Base-by-base conservation (phyloP, 148 eudicot species). In the Oxyria digyna region DNA sequence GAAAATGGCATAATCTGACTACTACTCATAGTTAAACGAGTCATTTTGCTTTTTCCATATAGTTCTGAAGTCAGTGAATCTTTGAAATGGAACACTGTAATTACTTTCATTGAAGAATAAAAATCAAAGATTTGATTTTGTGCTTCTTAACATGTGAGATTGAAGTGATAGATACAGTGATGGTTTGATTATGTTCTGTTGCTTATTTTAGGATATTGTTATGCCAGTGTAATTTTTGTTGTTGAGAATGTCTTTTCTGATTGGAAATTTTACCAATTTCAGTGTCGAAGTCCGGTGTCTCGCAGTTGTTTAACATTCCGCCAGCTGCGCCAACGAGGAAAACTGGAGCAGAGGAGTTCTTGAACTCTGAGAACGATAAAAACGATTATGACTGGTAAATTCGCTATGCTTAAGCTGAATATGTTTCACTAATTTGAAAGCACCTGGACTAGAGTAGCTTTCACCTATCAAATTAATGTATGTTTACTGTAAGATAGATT, bases 351-450 rank as follows among this genome's bases (percentile, higher is more conserved):
- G 95, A 93, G 76, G 98, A 93, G 67, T 87, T 93, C 72, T 82
- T 93, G 23, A 93, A 87, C 66, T 82, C 92, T 1, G 98, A 93
- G 38, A 83, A 87, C 64, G 96, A 86, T 69, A 93, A 93, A 74
- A 89, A 87, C 78, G 98, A 93, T 67, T 89, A 89, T 76, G 95
- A 93, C 74, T 93, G 98, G 98, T 93, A 90, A 81, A 75, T 42
- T 68, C 21, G 18, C 29, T 65, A n/a, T 29, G 6, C 29, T 4
- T 27, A 57, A 57, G 37, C 20, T 59, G 65, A 38, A 29, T 59
- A 3, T 59, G 8, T 31, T 29, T 59, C 65, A 29, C 37, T 29
- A 15, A 15, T 59, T 59, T 29, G 6, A 37, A 59, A 31, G 37
- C 37, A 4, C 31, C 38, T 59, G 65, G 20, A 29, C 9, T 59